phyloP scores from a whole-genome alignment of 306 rosid genomes.

The Rubus parviflorus region DNA sequence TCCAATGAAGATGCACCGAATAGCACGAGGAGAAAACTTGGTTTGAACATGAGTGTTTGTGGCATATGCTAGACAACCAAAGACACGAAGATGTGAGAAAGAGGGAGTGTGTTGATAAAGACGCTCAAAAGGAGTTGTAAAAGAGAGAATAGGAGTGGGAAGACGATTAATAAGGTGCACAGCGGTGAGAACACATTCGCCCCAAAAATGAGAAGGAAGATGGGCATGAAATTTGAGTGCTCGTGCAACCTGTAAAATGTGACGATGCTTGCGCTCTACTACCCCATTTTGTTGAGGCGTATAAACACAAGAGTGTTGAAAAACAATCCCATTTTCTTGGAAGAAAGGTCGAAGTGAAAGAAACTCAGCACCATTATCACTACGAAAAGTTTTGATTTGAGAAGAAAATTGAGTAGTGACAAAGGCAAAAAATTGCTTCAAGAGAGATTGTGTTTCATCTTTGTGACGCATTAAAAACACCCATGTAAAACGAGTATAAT shows the following conservation, averaged over 20 bases:
- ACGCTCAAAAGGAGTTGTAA: not conserved
- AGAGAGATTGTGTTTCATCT: not conserved
- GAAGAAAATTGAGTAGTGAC: not conserved
- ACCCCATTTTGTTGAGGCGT: constrained; percentile 16
- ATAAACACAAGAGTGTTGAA: not conserved
- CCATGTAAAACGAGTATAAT: constrained; percentile 6
- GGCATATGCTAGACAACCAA: too few species aligned
- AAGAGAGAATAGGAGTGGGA: not conserved
- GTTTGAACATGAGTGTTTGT: too few species aligned
- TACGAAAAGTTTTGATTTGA: not conserved
- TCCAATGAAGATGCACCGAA: too few species aligned
- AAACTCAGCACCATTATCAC: not conserved
- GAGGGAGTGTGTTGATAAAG: not conserved
- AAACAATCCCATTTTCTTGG: too few species aligned
- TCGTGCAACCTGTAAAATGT: constrained; percentile 14
- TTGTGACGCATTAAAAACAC: not conserved
- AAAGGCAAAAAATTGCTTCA: not conserved
- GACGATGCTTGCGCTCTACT: not conserved
- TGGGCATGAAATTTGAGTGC: not conserved
- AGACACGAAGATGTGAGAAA: too few species aligned
- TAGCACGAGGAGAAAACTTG: too few species aligned
- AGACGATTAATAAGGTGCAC: too few species aligned
- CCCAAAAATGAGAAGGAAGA: constrained; percentile 13
- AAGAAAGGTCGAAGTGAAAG: too few species aligned
- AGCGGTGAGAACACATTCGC: not conserved